Evolutionary conservation across 768 basidiomycete genomes (phyloP), one percentile per base, ranked within the genome.

Genomic region (Auricularia sp.): DNA sequence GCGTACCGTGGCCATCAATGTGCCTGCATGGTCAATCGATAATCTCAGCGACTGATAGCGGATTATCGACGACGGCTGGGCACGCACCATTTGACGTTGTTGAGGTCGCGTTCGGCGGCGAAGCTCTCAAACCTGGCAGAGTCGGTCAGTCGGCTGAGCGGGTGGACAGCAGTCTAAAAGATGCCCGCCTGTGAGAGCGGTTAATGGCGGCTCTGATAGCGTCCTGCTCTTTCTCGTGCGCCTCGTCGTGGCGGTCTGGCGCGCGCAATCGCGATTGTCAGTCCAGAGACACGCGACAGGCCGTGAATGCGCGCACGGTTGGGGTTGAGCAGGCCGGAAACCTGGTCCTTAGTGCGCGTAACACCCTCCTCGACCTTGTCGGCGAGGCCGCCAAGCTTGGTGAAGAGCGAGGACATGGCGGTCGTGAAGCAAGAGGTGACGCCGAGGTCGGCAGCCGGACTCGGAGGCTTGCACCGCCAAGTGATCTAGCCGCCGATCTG

Each of bases 71-170:
- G 14, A 2, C 14, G 43, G 18, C 14, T 35, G 42, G 36, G 29
- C 1, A 75, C 77, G 33, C 64, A 88, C 90, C 91, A 98, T 76
- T 97, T 98, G 54, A 90, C 87, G 39, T 79, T 77, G 72, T 94
- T 94, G 11, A 83, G 79, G 3, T 77, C 70, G 42, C 93, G 78
- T 73, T 90, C 80, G 6, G 74, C 77, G 0, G 95, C 93, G 74
- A 98, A 99, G 67, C 88, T 91, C 29, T 83, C 71, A 74, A 92
- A 98, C 35, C 95, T 59, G 56, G 47, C 47, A 51, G 10, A 51
- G 47, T 51, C 47, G 18, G 47, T 51, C 21, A 6, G 6, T 18
- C 21, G 29, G 29, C 29, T 29, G 29, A 16, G 47, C 10, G 14
- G 16, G 47, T 1, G 6, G 18, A 29, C 5, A 7, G 7, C 23